Evolutionary conservation across 306 rosid genomes (phyloP), one percentile per base, ranked within the genome.

Genomic region (Cucumis hystrix): DNA sequence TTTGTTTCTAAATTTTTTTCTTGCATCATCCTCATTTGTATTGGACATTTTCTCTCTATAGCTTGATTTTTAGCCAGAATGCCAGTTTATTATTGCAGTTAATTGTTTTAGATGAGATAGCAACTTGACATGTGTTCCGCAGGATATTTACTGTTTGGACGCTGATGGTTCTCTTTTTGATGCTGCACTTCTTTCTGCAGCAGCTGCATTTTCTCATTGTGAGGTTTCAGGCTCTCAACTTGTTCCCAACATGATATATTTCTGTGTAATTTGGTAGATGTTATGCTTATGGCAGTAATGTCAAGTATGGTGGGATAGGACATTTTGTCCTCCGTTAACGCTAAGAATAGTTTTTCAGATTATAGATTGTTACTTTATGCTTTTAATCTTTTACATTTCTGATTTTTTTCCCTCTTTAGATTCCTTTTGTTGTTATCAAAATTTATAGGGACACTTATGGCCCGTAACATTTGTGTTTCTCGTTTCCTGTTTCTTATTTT

Each of bases 131-230:
- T 79, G 68, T 59, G 58, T 76, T 55, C 23, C 82, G 68, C 88
- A 93, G 96, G 97, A 91, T 84, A 84, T 93, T 71, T 93, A 91
- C 80, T 93, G 94, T 82, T 88, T 93, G 92, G 96, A 90, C 79
- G 96, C 98, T 77, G 96, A 91, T 75, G 96, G 98, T 78, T 83
- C 97, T 75, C 92, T 91, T 71, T 91, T 88, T 67, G 96, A 91
- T 77, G 90, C 96, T 82, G 98, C 96, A 49, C 84, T 91, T 84
- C 91, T 91, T 60, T 93, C 98, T 65, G 94, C 90, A 13, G 87
- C 88, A 80, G 89, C 97, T 67, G 97, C 97, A 66, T 88, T 91
- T 73, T 90, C 90, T 81, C 89, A 93, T 79, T 77, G 98, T 93
- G 86, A 86, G 93, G 70, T 64, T 72, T 80, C 57, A 41, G 71